Evolutionary conservation across 2,329 filamentous ascomycete species (phyloP).

Genomic region (Ophiocordyceps unilateralis): DNA sequence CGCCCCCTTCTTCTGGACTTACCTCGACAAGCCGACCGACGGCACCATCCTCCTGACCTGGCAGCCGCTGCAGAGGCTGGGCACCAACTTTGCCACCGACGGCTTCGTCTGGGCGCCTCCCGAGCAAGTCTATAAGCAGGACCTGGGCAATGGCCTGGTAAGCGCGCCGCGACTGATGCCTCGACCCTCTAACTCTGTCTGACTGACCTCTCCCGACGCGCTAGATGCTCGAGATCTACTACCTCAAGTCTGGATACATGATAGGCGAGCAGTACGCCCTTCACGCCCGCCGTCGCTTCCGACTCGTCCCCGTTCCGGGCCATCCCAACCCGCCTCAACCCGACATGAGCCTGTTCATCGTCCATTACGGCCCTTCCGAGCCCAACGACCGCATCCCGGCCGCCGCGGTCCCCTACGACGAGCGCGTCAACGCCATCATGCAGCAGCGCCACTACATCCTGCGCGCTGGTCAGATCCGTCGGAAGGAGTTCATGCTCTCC

Average conservation of each 20-base stretch:
- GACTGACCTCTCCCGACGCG: not conserved
- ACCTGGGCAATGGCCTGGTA: constrained; percentile 45
- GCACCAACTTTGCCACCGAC: constrained; percentile 69
- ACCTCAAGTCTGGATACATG: constrained; percentile 66
- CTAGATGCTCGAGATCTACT: constrained; percentile 75
- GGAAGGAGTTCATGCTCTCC: constrained; percentile 88
- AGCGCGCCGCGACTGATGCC: not conserved
- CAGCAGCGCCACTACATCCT: constrained; percentile 47
- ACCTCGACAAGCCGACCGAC: constrained; percentile 66
- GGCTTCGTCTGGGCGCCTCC: constrained; percentile 80
- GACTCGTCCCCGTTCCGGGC: constrained; percentile 56
- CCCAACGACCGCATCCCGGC: constrained; percentile 56
- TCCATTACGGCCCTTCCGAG: constrained; percentile 73
- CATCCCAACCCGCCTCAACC: constrained; percentile 52
- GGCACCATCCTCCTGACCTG: constrained; percentile 73
- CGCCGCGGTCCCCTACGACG: constrained; percentile 45
- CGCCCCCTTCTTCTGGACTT: constrained; percentile 85
- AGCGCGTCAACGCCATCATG: constrained; percentile 42
- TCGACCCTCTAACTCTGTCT: too few relatives aligned
- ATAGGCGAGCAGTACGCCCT: constrained; percentile 57
- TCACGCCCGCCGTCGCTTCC: constrained; percentile 73
- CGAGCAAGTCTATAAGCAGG: constrained; percentile 61
- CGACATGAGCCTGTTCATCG: constrained; percentile 74
- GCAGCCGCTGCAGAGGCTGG: constrained; percentile 61
- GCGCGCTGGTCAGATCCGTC: constrained; percentile 61